These are phyloP conservation scores for Talaromyces borbonicus DNA, from an alignment of 495 filamentous ascomycete species.

Conservation along the genomic window DNA sequence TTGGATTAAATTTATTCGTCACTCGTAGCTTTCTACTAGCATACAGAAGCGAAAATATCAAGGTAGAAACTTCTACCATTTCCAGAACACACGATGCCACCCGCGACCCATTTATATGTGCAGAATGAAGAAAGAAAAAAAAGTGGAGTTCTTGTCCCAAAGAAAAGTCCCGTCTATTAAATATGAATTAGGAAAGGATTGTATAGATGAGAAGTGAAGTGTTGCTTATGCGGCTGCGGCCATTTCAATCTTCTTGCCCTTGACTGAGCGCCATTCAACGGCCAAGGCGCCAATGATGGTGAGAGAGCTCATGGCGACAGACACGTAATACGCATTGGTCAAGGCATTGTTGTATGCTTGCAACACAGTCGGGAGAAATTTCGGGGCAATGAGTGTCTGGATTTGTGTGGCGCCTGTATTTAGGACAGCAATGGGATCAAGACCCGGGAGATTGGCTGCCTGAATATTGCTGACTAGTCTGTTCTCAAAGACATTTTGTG, in stretches of 20 bases:
- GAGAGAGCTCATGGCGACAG: slow-evolving; percentile 50
- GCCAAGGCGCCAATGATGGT: slow-evolving; percentile 50
- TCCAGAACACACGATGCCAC: no score
- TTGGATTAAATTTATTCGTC: neutral
- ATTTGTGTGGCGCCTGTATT: slow-evolving; percentile 59
- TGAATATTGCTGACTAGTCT: slow-evolving; percentile 49
- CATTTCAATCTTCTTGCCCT: slow-evolving; percentile 69
- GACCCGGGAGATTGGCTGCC: slow-evolving; percentile 33
- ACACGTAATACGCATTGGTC: slow-evolving; percentile 57
- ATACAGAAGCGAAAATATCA: neutral
- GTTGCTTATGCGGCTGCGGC: slow-evolving; percentile 33
- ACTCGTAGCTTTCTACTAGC: neutral
- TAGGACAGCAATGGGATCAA: slow-evolving; percentile 42
- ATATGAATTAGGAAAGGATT: neutral
- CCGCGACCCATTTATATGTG: neutral
- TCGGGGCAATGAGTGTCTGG: slow-evolving; percentile 32
- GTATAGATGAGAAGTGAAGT: neutral
- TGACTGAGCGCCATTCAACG: slow-evolving; percentile 75
- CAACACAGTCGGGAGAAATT: slow-evolving; percentile 45
- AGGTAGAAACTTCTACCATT: neutral
- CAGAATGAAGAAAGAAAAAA: slow-evolving; percentile 1
- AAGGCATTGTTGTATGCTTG: slow-evolving; percentile 63
- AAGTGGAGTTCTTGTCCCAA: neutral
- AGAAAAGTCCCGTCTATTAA: slow-evolving; percentile 1
- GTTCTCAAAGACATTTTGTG: slow-evolving; percentile 70